Evolutionary conservation across 2,329 filamentous ascomycete species (phyloP).

Genomic region (Kalmusia sp.): DNA sequence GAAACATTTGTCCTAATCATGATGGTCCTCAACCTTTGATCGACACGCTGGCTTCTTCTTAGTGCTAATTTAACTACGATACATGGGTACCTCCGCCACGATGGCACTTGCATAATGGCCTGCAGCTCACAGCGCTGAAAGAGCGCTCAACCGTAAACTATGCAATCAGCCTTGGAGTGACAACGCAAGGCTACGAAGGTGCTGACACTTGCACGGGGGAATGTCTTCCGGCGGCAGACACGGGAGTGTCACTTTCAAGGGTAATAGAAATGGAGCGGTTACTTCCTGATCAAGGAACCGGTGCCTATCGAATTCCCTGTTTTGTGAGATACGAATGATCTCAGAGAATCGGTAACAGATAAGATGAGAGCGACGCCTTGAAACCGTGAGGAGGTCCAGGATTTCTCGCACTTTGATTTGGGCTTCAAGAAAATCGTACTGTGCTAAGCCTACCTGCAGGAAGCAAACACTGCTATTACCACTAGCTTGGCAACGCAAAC

Average conservation of each 20-base stretch:
- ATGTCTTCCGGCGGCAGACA: background rate
- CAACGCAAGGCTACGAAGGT: background rate
- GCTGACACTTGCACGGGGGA: background rate
- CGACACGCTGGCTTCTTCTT: too few species aligned
- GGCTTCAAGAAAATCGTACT: background rate
- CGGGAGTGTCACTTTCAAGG: background rate
- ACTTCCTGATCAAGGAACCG: too few species aligned
- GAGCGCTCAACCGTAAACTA: background rate
- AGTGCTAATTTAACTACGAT: too few species aligned
- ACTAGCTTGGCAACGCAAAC: background rate
- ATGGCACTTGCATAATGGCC: conserved; percentile 1
- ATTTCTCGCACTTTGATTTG: background rate
- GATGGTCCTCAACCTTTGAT: too few species aligned
- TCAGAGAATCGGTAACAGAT: too few species aligned
- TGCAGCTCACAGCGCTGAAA: background rate
- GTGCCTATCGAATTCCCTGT: too few species aligned
- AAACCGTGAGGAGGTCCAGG: too few species aligned
- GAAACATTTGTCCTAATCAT: too few species aligned
- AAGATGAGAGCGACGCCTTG: too few species aligned
- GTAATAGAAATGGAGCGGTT: background rate
- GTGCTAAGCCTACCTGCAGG: background rate
- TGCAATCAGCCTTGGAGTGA: background rate
- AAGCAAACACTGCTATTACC: background rate
- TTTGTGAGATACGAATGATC: too few species aligned
- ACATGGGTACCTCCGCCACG: too few species aligned